These are phyloP conservation scores for Mycena rebaudengoi DNA, from an alignment of 768 basidiomycete species.

Conservation along the genomic window DNA sequence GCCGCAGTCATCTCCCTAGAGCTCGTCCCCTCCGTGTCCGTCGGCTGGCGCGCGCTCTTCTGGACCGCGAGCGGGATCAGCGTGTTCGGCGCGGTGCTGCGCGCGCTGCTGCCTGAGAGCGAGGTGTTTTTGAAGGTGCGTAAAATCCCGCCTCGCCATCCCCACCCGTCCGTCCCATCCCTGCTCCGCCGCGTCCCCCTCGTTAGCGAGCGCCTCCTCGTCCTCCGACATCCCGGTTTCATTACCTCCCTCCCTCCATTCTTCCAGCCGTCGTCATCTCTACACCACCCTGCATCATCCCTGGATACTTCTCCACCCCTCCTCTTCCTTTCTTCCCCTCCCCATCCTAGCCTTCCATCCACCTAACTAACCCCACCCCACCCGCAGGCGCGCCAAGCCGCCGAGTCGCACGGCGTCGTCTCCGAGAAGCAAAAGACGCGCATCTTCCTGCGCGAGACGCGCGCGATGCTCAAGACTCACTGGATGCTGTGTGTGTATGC, in stretches of 20 bases:
- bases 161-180: slow-evolving; percentile 46
- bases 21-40: slow-evolving; percentile 55
- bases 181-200: slow-evolving; percentile 23
- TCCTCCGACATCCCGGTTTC: too few relatives aligned
- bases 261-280: too few relatives aligned
- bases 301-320: background rate
- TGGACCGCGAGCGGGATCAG: slow-evolving; percentile 81
- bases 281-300: too few relatives aligned
- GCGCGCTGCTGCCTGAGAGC: slow-evolving; percentile 80
- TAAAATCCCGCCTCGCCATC: background rate
- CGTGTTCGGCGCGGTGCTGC: slow-evolving; percentile 70
- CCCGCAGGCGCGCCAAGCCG: slow-evolving; percentile 14
- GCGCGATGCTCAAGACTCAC: slow-evolving; percentile 80
- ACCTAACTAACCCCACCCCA: slow-evolving; percentile 46
- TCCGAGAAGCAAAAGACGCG: slow-evolving; percentile 60
- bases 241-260: background rate
- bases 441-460: slow-evolving; percentile 77
- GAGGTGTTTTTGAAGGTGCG: slow-evolving; percentile 43
- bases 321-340: background rate
- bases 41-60: slow-evolving; percentile 81
- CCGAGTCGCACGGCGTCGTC: slow-evolving; percentile 35
- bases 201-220: background rate
- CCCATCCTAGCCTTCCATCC: background rate
- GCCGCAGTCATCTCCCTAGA: slow-evolving; percentile 85
- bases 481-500: slow-evolving; percentile 89